Base-by-base conservation (phyloP, 805 yeast genomes). In the Candida vaughaniae region DNA sequence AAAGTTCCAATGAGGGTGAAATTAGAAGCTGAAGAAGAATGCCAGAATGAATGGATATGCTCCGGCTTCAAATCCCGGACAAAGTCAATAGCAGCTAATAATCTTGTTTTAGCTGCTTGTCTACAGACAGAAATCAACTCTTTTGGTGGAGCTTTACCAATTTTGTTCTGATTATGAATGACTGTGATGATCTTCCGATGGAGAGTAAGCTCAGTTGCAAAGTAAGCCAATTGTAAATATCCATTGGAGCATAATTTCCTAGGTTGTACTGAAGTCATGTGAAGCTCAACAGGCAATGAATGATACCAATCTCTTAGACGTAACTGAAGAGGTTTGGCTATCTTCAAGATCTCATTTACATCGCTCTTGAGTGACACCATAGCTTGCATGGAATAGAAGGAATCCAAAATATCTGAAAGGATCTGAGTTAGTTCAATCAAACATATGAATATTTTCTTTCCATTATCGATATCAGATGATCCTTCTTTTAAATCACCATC, bases 21-120 rank as follows among this genome's bases (percentile, higher is more conserved):
- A 52, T 86, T 87, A 10, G 84, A 73, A 0, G 93, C 72, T 0
- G 95, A 77, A 1, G 89, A 78, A 1, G 89, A 77, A 60, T 86
- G 93, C 96, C 96, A 90, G 57, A 88, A 89, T 8, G 95, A 78
- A 54, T 82, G 90, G 32, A 87, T 71, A 52, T 88, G 95, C 48
- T 88, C 95, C 7, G 84, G 82, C 48, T 80, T 82, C 56, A 90
- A 69, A 42, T 79, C 82, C 33, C 82, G 66, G 7, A 86, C 80
- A 57, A 87, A 85, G 36, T 85, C 93, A 42, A 85, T 77, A 0
- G 96, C 86, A 0, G 96, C 95, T 6, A 77, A 62, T 12, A 90
- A 66, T 52, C 98, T 68, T 1, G 95, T 83, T 40, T 74, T 78
- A 1, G 96, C 97, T 0, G 96, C 96, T 19, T 82, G 69, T 29